Base-by-base conservation (phyloP, 805 yeast genomes). In the Kazachstania taianensis region DNA sequence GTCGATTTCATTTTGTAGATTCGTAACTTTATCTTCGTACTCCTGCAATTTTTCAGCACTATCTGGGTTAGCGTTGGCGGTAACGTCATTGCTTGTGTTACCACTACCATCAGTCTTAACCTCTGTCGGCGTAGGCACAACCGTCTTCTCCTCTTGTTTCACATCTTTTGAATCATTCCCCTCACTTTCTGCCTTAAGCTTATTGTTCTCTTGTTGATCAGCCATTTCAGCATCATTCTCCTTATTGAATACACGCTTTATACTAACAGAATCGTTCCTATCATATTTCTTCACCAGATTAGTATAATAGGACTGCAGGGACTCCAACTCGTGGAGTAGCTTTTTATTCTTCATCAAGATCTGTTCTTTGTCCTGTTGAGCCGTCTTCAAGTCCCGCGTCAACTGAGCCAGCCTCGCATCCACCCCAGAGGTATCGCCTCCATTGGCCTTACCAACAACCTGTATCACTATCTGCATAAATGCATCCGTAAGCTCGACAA, bases 211-310 rank as follows among this genome's bases (percentile, higher is more conserved):
- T 5, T 18, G 27, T 20, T 27, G 25, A 12, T 25, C 33, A 13
- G 33, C 16, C 5, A 8, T 14, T 20, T 30, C 31, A 9, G 30
- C 38, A 10, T 41, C 40, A 9, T 47, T 44, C n/a, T n/a, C n/a
- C 31, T 45, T 45, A 20, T 53, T 47, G 33, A 54, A 57, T 3
- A 57, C 54, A 35, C 63, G 48, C 19, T 49, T 45, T 10, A 57
- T 45, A 1, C 56, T 55, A n/a, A 39, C 37, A 12, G 62, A 57
- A 19, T 52, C 57, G 15, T 52, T 50, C 35, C 63, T 48, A 34
- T 59, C 60, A 30, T 50, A 50, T 20, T 48, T 47, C n/a, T 48
- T 53, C 10, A 57, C 36, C 22, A 54, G 33, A 1, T 37, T 40
- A 37, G 53, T 51, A 39, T 59, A 59, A 38, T 45, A 52, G 4